Percentiles rank a stretch among this genome's conserved stretches.
Evolutionary conservation across 1,139 yeast species (phyloP).

Genomic region (Yamadazyma epiphylla): DNA sequence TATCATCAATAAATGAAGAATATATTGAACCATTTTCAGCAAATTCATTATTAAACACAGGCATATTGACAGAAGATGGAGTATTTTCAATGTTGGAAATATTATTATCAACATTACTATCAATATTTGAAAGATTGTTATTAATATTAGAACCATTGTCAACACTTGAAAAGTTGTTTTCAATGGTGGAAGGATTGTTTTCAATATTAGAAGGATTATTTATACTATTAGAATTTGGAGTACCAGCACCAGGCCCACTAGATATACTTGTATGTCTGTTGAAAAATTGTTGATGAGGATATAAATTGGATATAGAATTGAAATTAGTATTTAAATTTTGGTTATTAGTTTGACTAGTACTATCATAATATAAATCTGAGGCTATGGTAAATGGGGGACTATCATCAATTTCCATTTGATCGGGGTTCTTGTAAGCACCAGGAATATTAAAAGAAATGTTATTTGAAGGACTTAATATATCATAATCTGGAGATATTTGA

Average conservation of each 20-base stretch:
- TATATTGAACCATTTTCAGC: slow-evolving; percentile 13
- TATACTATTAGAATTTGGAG: slow-evolving; percentile 5
- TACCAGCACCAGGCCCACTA: slow-evolving; percentile 2
- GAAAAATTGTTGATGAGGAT: slow-evolving; percentile 12
- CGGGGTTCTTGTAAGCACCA: slow-evolving; percentile 26
- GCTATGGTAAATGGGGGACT: slow-evolving; percentile 40
- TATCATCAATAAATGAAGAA: slow-evolving; percentile 9
- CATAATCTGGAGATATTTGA: not conserved
- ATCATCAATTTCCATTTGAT: slow-evolving; percentile 37
- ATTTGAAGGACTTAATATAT: slow-evolving; percentile 1
- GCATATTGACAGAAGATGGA: not conserved
- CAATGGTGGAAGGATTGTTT: slow-evolving; percentile 1
- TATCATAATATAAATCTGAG: slow-evolving; percentile 25
- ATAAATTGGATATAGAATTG: slow-evolving; percentile 8
- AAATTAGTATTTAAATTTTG: slow-evolving; percentile 1
- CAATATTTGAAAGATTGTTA: not conserved
- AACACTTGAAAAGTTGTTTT: too few species aligned
- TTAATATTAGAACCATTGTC: not conserved
- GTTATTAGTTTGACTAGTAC: slow-evolving; percentile 7
- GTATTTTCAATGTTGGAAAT: not conserved
- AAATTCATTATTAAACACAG: slow-evolving; percentile 1
- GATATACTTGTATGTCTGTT: too few species aligned
- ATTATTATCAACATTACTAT: slow-evolving; percentile 1
- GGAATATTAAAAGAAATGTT: slow-evolving; percentile 21
- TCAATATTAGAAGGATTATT: too few species aligned